Percentiles rank a stretch among this genome's conserved stretches.
These are phyloP conservation scores for Mycena capillaripes DNA, from an alignment of 768 basidiomycete species.

Conservation along the genomic window DNA sequence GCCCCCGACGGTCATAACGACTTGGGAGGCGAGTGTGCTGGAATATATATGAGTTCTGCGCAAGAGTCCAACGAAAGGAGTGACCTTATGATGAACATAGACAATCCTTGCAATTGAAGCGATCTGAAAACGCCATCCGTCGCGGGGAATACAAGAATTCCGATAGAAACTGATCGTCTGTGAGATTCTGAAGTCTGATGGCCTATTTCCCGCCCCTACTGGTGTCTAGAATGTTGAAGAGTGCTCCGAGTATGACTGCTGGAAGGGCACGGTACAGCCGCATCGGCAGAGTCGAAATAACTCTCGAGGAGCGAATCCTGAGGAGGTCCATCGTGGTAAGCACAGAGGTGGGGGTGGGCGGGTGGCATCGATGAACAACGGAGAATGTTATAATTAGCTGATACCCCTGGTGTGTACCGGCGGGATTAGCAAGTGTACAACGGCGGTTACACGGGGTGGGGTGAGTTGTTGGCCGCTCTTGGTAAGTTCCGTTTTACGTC, in stretches of 20 bases:
- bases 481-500: too few species aligned
- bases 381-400: too few species aligned
- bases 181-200: too few species aligned
- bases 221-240: constrained; percentile 39
- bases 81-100: constrained; percentile 41
- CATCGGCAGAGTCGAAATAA: constrained; percentile 24
- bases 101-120: constrained; percentile 40
- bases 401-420: too few species aligned
- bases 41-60: not conserved
- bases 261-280: constrained; percentile 40
- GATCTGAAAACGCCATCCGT: constrained; percentile 32
- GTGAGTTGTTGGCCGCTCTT: too few species aligned
- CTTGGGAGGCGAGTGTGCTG: constrained; percentile 38
- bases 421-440: too few species aligned
- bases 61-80: not conserved
- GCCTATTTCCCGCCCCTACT: not conserved
- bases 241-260: constrained; percentile 37
- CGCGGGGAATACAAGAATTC: constrained; percentile 39
- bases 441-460: too few species aligned
- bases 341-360: not conserved
- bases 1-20: constrained; percentile 40
- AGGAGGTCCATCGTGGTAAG: constrained; percentile 28
- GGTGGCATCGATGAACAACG: too few species aligned
- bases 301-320: constrained; percentile 10
- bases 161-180: constrained; percentile 35